phyloP scores from a whole-genome alignment of 495 filamentous ascomycete species.

The Penicillium canariense region DNA sequence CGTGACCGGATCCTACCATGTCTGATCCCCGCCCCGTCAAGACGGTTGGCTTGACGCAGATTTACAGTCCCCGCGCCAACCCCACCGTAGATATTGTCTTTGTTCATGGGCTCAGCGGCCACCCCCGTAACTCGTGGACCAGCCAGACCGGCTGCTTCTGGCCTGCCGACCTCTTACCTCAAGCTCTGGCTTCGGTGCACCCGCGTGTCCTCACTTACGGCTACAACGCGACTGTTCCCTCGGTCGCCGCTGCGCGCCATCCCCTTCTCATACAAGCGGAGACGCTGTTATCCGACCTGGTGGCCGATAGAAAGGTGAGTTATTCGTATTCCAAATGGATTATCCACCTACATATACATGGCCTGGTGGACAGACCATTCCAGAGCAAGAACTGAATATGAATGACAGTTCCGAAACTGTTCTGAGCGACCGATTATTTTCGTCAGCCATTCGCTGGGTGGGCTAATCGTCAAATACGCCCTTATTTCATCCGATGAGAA shows the following conservation, averaged over 20 bases:
- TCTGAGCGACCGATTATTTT: slow-evolving; percentile 75
- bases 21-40: slow-evolving; percentile 20
- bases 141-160: slow-evolving; percentile 66
- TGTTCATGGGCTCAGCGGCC: slow-evolving; percentile 81
- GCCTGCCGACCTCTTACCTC: slow-evolving; percentile 71
- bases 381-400: neutral
- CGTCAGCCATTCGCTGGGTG: slow-evolving; percentile 80
- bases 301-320: slow-evolving; percentile 55
- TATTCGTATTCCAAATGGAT: neutral
- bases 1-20: slow-evolving; percentile 16
- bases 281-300: slow-evolving; percentile 60
- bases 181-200: slow-evolving; percentile 55
- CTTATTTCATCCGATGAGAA: slow-evolving; percentile 61
- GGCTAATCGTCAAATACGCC: slow-evolving; percentile 74
- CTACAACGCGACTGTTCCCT: slow-evolving; percentile 78
- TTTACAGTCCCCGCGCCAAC: slow-evolving; percentile 53
- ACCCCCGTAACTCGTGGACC: slow-evolving; percentile 73
- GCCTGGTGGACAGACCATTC: neutral
- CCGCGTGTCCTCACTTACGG: slow-evolving; percentile 77
- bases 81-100: slow-evolving; percentile 58
- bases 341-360: neutral
- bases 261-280: slow-evolving; percentile 82
- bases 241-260: slow-evolving; percentile 70
- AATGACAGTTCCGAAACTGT: slow-evolving; percentile 50
- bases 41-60: slow-evolving; percentile 66